Evolutionary conservation across 257 asterid species (phyloP).

Genomic region (Osmanthus fragrans): DNA sequence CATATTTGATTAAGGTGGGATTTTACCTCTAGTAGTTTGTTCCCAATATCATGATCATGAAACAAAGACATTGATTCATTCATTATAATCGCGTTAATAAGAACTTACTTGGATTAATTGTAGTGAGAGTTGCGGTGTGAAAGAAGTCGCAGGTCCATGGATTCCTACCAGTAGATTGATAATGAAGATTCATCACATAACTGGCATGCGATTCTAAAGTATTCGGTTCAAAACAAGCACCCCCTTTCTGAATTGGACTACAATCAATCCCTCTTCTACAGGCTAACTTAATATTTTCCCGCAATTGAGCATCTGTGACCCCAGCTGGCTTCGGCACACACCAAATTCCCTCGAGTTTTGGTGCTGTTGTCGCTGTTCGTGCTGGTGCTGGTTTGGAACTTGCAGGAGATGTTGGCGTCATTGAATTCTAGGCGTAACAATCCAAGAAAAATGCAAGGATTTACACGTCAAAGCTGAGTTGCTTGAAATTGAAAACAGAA

Average conservation of each 20-base stretch:
- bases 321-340: slow-evolving; percentile 61
- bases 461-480: background rate
- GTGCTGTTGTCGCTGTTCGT: slow-evolving; percentile 27
- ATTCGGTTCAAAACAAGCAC: slow-evolving; percentile 72
- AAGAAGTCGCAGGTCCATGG: slow-evolving; percentile 72
- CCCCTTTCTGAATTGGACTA: slow-evolving; percentile 67
- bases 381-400: slow-evolving; percentile 24
- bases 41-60: too few species aligned
- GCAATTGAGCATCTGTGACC: slow-evolving; percentile 46
- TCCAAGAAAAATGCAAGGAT: background rate
- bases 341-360: slow-evolving; percentile 64
- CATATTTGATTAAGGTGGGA: too few species aligned
- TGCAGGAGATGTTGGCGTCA: slow-evolving; percentile 34
- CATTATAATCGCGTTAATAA: background rate
- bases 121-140: slow-evolving; percentile 48
- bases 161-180: slow-evolving; percentile 82
- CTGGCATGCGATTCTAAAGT: slow-evolving; percentile 65
- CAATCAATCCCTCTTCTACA: slow-evolving; percentile 75
- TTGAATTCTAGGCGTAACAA: slow-evolving; percentile 32
- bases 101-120: slow-evolving; percentile 22
- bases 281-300: slow-evolving; percentile 68
- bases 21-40: background rate
- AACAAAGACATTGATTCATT: background rate
- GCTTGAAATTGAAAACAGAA: background rate
- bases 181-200: slow-evolving; percentile 76